A percentile compares a stretch with the other conserved stretches of the same genome.
These are phyloP conservation scores for Taiozyma sp. DNA, from an alignment of 1,139 yeast species.

Conservation along the genomic window DNA sequence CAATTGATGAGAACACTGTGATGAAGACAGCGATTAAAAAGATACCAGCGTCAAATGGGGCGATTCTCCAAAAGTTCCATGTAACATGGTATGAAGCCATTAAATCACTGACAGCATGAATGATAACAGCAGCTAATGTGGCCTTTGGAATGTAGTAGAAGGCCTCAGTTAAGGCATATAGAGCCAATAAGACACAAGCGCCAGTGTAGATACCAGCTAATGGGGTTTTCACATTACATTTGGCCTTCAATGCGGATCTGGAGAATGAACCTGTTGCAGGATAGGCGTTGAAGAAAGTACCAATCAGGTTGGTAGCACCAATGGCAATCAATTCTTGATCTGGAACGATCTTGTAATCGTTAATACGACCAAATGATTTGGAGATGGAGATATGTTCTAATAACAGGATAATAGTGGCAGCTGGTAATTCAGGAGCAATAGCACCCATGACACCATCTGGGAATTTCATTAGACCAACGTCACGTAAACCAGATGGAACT, in stretches of 20 bases:
- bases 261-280: slow-evolving; percentile 97
- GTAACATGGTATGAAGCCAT: slow-evolving; percentile 70
- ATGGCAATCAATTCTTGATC: slow-evolving; percentile 94
- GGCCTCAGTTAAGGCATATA: slow-evolving; percentile 77
- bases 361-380: slow-evolving; percentile 88
- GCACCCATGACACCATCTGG: slow-evolving; percentile 58
- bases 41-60: slow-evolving; percentile 74
- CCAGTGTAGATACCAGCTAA: slow-evolving; percentile 92
- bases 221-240: slow-evolving; percentile 95
- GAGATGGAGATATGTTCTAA: slow-evolving; percentile 93
- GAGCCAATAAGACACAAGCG: slow-evolving; percentile 78
- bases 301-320: slow-evolving; percentile 86
- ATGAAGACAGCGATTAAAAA: slow-evolving; percentile 75
- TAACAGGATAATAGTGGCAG: slow-evolving; percentile 74
- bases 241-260: slow-evolving; percentile 89
- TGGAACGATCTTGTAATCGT: slow-evolving; percentile 86
- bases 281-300: slow-evolving; percentile 89
- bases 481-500: slow-evolving; percentile 78
- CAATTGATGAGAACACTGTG: slow-evolving; percentile 79
- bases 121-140: slow-evolving; percentile 78
- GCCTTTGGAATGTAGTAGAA: slow-evolving; percentile 92
- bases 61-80: slow-evolving; percentile 67
- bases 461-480: slow-evolving; percentile 69
- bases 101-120: slow-evolving; percentile 93
- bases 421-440: slow-evolving; percentile 78